Evolutionary conservation across 306 rosid genomes (phyloP).

Genomic region (Inga leiocalycina): DNA sequence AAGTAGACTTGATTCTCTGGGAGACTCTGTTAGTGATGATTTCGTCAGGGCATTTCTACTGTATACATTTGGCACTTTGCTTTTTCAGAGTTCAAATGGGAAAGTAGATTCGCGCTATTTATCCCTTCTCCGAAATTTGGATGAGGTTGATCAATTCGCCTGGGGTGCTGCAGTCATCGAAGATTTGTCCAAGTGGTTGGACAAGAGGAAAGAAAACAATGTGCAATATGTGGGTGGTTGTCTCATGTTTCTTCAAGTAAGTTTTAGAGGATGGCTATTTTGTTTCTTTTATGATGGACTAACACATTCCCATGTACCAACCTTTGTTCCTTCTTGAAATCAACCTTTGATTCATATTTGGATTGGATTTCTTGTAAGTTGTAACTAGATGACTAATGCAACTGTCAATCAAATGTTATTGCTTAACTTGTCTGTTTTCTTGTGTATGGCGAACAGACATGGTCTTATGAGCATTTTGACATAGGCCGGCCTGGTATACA

Average conservation of each 20-base stretch:
- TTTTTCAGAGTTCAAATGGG: constrained; percentile 35
- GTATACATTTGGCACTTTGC: constrained; percentile 44
- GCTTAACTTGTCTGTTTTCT: constrained; percentile 5
- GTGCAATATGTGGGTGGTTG: constrained; percentile 56
- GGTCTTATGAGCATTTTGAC: constrained; percentile 71
- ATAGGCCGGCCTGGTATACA: constrained; percentile 51
- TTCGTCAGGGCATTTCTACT: constrained; percentile 51
- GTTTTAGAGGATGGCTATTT: constrained; percentile 25
- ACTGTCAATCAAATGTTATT: constrained; percentile 20
- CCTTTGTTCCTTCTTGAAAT: not conserved
- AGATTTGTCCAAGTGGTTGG: constrained; percentile 50
- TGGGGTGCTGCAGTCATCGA: constrained; percentile 54
- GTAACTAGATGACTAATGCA: constrained; percentile 3
- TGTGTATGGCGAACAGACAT: constrained; percentile 46
- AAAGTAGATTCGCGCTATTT: constrained; percentile 52
- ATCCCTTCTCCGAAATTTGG: constrained; percentile 38
- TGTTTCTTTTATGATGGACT: not conserved
- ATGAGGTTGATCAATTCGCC: constrained; percentile 34
- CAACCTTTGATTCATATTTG: not conserved
- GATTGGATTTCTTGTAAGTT: constrained; percentile 1
- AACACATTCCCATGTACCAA: no score
- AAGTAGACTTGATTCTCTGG: constrained; percentile 41
- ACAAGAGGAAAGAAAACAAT: constrained; percentile 47
- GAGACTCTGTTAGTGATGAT: constrained; percentile 39
- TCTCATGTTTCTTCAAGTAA: constrained; percentile 56